A percentile compares a stretch with the other conserved stretches of the same genome.
Evolutionary conservation across 1,284 basidiomycete genomes (phyloP).

Genomic region (Ganoderma leucocontextum): DNA sequence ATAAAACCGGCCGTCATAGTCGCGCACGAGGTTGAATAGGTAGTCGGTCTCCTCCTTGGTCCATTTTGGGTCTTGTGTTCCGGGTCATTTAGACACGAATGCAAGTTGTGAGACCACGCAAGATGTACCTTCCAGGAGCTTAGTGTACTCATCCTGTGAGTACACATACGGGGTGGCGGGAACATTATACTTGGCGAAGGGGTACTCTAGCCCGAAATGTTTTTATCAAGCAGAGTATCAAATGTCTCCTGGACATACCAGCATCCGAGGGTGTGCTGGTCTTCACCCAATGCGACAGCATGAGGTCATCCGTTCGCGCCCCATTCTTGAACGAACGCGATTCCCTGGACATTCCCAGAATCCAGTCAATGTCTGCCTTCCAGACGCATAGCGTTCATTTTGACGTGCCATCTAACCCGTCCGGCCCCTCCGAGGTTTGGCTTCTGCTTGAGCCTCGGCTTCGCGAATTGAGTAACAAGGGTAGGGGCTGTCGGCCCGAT

Average conservation of each 20-base stretch:
- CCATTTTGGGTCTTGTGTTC: slow-evolving; percentile 80
- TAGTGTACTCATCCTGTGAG: slow-evolving; percentile 91
- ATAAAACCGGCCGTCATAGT: slow-evolving; percentile 92
- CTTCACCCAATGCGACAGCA: slow-evolving; percentile 78
- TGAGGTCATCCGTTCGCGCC: slow-evolving; percentile 65
- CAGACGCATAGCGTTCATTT: neutral
- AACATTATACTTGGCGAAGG: slow-evolving; percentile 85
- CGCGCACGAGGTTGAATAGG: slow-evolving; percentile 82
- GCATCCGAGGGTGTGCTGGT: slow-evolving; percentile 57
- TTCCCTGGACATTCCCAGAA: slow-evolving; percentile 61
- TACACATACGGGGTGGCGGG: slow-evolving; percentile 80
- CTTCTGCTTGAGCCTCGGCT: slow-evolving; percentile 89
- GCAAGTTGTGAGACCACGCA: neutral
- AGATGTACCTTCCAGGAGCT: slow-evolving; percentile 73
- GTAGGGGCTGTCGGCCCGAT: slow-evolving; percentile 93
- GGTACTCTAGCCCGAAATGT: slow-evolving; percentile 59
- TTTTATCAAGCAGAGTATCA: neutral
- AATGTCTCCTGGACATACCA: slow-evolving; percentile 50
- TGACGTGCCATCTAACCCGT: slow-evolving; percentile 69
- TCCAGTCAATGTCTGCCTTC: neutral
- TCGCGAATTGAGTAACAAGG: slow-evolving; percentile 76
- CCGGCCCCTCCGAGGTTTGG: slow-evolving; percentile 72
- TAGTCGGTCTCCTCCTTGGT: slow-evolving; percentile 95
- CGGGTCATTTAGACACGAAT: neutral
- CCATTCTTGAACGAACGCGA: slow-evolving; percentile 75